Evolutionary conservation across 2,329 filamentous ascomycete genomes (phyloP).

Genomic region (Trichoderma endophyticum): DNA sequence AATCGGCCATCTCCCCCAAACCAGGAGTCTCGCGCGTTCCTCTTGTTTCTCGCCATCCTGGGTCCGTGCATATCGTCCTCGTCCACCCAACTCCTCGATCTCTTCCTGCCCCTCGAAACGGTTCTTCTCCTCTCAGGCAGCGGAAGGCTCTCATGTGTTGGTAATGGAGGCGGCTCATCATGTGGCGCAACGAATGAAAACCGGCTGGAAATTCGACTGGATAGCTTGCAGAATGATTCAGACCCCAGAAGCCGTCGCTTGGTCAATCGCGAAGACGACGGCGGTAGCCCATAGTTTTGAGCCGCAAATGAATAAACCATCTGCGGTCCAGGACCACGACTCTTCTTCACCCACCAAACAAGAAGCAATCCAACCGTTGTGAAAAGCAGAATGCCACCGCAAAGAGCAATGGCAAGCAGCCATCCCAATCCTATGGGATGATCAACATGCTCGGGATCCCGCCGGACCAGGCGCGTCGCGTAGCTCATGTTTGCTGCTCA

Average conservation of each 20-base stretch:
- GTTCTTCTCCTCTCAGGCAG: constrained; percentile 20
- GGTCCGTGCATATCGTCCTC: constrained; percentile 51
- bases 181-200: constrained; percentile 29
- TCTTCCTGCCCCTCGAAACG: constrained; percentile 22
- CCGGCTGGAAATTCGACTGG: constrained; percentile 29
- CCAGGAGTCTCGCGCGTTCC: constrained; percentile 28
- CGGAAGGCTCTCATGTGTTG: constrained; percentile 31
- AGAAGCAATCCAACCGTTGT: constrained; percentile 42
- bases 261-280: constrained; percentile 29
- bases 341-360: constrained; percentile 35
- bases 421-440: constrained; percentile 34
- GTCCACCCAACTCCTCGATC: constrained; percentile 41
- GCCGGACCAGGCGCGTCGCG: background rate
- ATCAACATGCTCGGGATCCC: background rate
- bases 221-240: constrained; percentile 21
- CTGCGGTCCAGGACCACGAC: constrained; percentile 22
- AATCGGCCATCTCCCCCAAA: constrained; percentile 35
- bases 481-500: background rate
- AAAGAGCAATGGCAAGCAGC: constrained; percentile 46
- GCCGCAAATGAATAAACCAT: constrained; percentile 26
- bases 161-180: constrained; percentile 34
- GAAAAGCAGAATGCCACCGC: constrained; percentile 47
- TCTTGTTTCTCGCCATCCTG: constrained; percentile 31
- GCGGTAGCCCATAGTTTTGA: background rate
- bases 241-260: constrained; percentile 30